Evolutionary conservation across 805 yeast genomes (phyloP).

Genomic region (Metschnikowia orientalis): DNA sequence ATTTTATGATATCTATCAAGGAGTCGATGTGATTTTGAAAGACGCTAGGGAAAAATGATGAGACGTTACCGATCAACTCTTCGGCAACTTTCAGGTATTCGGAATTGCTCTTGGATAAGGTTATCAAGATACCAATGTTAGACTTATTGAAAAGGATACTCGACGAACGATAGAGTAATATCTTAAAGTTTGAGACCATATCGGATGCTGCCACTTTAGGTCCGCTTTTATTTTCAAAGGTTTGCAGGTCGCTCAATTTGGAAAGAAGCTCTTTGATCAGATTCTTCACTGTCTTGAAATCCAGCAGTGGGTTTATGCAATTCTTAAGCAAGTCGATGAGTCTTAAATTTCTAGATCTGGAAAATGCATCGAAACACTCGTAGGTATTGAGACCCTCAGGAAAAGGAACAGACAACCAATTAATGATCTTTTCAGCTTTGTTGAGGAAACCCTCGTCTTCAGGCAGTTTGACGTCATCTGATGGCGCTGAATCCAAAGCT

Average conservation of each 20-base stretch:
- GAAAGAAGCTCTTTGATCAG: slow-evolving; percentile 60
- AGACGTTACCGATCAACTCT: slow-evolving; percentile 54
- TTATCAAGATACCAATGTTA: slow-evolving; percentile 53
- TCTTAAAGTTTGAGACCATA: slow-evolving; percentile 49
- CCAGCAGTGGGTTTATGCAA: slow-evolving; percentile 54
- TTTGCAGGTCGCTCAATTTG: slow-evolving; percentile 51
- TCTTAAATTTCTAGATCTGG: slow-evolving; percentile 54
- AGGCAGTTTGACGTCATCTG: slow-evolving; percentile 18
- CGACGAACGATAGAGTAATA: slow-evolving; percentile 59
- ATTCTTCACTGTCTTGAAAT: slow-evolving; percentile 54
- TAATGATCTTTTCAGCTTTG: slow-evolving; percentile 51
- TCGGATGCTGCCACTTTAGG: slow-evolving; percentile 36
- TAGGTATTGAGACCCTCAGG: slow-evolving; percentile 50
- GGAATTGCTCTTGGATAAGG: slow-evolving; percentile 31
- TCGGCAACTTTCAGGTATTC: slow-evolving; percentile 39
- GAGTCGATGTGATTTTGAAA: slow-evolving; percentile 56
- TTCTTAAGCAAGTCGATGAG: slow-evolving; percentile 50
- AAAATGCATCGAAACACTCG: slow-evolving; percentile 50
- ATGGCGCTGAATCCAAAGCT: slow-evolving; percentile 16
- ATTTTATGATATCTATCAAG: slow-evolving; percentile 38
- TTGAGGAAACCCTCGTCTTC: slow-evolving; percentile 10
- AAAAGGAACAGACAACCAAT: slow-evolving; percentile 57
- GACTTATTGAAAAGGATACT: slow-evolving; percentile 61
- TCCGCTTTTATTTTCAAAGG: slow-evolving; percentile 31
- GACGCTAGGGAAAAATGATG: slow-evolving; percentile 57